phyloP scores from a whole-genome alignment of 352 stramenopile species.

The Phytophthora pistaciae region DNA sequence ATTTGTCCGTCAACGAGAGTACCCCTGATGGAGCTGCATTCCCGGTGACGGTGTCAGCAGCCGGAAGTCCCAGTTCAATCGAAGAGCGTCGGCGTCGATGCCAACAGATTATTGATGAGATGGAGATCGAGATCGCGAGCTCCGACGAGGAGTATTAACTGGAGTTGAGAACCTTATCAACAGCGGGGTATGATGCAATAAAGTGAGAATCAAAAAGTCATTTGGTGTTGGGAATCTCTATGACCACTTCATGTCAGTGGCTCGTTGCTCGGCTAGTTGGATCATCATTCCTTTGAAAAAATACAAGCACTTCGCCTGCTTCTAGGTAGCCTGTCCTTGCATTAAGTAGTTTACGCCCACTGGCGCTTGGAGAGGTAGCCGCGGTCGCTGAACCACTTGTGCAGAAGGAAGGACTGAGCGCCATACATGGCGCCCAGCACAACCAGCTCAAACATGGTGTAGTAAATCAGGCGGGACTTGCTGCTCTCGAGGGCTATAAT shows the following conservation, averaged over 20 bases:
- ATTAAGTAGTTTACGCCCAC: constrained; percentile 56
- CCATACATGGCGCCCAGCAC: constrained; percentile 79
- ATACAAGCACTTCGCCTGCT: constrained; percentile 4
- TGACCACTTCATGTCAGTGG: constrained; percentile 21
- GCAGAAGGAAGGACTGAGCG: constrained; percentile 77
- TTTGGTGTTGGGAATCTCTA: constrained; percentile 32
- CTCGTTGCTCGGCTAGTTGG: constrained; percentile 16
- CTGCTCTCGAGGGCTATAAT: constrained; percentile 77
- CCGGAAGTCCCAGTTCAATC: constrained; percentile 10
- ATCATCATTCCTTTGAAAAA: constrained; percentile 15
- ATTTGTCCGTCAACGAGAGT: constrained; percentile 38
- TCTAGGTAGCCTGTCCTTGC: constrained; percentile 4
- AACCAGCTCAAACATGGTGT: constrained; percentile 75
- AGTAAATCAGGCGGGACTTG: constrained; percentile 81
- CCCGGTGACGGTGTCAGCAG: constrained; percentile 34
- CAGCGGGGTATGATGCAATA: not conserved
- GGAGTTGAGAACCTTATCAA: not conserved
- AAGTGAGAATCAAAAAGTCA: constrained; percentile 21
- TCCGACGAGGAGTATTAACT: constrained; percentile 17
- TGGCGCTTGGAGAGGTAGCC: constrained; percentile 75
- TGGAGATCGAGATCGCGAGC: constrained; percentile 33
- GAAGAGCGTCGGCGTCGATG: constrained; percentile 31
- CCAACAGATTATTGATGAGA: constrained; percentile 45
- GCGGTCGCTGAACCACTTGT: constrained; percentile 89
- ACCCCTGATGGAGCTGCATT: constrained; percentile 10